Evolutionary conservation across 495 filamentous ascomycete species (phyloP), one percentile per base, ranked within the genome.

Genomic region (Tricharina praecox): DNA sequence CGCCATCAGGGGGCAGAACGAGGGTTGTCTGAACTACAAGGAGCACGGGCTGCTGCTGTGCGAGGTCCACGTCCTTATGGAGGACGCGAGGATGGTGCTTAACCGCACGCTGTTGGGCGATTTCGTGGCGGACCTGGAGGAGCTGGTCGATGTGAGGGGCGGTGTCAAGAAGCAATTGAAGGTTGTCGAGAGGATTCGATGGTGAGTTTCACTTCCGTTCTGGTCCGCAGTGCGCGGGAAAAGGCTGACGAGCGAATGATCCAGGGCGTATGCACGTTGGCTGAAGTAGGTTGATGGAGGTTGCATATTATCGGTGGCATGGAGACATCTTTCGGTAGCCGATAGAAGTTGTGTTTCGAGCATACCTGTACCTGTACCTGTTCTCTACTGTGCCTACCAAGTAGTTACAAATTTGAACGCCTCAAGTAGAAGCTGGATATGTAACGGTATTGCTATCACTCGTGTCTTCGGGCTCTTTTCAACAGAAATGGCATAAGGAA

Each of bases 41-140:
- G 85, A 94, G 53, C 82, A 88, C 53, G 90, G 90, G 23, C 70
- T 93, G 25, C 68, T 96, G 25, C 68, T 97, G 19, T 93, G 82
- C 63, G 87, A 97, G 52, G 77, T 84, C 4, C 82, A 94, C 47
- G 68, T 80, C 24, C 64, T 97, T 13, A 76, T 83, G 26, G 70
- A 71, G 50, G 70, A 76, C 23, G 81, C 82, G 0, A 67, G 67
- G 45, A 62, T 56, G 9, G 62, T 81, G 23, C 67, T 94, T 24
- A 83, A 82, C 5, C 69, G 72, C 2, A 68, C 78, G 18, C 72
- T 93, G 19, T 71, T 79, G 53, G 74, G 74, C 42, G 85, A 92
- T 52, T 93, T 97, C 58, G 62, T 81, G 24, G 80, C 88, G 61
- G 90, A 97, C 58, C 62, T 90, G 21, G 71, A 78, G 25, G 87